Evolutionary conservation across 1,284 basidiomycete species (phyloP).

Genomic region (Cerioporus squamosus): DNA sequence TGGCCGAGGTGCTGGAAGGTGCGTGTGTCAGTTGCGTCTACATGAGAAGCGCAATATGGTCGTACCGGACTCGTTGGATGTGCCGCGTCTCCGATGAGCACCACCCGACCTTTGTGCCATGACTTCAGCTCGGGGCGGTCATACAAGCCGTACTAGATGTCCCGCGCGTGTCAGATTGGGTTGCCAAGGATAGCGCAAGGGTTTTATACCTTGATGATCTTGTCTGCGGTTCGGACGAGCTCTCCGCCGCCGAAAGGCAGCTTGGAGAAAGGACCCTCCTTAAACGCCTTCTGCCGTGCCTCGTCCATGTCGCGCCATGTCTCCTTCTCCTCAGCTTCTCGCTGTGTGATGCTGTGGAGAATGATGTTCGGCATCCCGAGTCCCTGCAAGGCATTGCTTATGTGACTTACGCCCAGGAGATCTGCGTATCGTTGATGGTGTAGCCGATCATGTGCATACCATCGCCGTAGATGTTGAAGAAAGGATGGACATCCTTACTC

Average conservation of each 20-base stretch:
- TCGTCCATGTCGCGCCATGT: constrained; percentile 46
- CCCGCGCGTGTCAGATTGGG: no score
- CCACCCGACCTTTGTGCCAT: constrained; percentile 45
- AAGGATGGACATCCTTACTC: constrained; percentile 8
- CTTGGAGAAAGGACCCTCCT: constrained; percentile 33
- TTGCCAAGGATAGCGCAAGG: no score
- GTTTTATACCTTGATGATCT: constrained; percentile 42
- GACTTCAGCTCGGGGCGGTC: constrained; percentile 47
- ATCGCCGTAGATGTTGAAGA: constrained; percentile 43
- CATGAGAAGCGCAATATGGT: not conserved
- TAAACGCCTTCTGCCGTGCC: constrained; percentile 36
- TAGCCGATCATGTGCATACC: constrained; percentile 46
- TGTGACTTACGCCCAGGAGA: constrained; percentile 46
- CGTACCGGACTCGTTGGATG: constrained; percentile 40
- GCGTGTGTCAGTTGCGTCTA: not conserved
- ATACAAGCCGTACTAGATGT: constrained; percentile 47
- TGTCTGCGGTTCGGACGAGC: constrained; percentile 40
- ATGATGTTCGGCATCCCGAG: not conserved
- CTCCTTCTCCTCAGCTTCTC: constrained; percentile 46
- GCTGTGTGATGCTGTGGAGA: constrained; percentile 37
- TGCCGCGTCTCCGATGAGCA: constrained; percentile 40
- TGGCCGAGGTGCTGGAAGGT: constrained; percentile 48
- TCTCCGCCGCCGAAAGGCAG: constrained; percentile 43
- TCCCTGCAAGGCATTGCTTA: not conserved
- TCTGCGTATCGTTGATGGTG: constrained; percentile 36